Conservation (phyloP, 305 asterid species). For the Fraxinus angustifolia region DNA sequence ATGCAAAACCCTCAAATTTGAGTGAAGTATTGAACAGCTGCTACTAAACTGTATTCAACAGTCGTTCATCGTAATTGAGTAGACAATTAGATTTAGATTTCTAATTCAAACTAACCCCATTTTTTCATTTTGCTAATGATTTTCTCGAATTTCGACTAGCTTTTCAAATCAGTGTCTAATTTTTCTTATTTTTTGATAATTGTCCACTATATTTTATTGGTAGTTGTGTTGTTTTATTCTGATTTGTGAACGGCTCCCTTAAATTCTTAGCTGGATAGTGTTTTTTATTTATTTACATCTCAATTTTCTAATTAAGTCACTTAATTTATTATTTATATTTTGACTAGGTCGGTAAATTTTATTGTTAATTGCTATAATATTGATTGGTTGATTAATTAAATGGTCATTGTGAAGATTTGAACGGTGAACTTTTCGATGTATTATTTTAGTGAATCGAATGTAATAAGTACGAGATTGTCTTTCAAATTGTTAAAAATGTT, state of each 20-base stretch:
- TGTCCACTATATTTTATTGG: not conserved
- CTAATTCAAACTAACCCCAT: not conserved
- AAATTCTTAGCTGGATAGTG: not conserved
- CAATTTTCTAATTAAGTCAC: not conserved
- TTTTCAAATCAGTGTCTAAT: no score
- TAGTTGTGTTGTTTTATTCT: not conserved
- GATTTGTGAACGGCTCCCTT: not conserved
- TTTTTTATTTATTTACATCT: no score
- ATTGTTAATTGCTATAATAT: not conserved
- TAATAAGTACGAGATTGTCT: not conserved
- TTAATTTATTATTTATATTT: no score
- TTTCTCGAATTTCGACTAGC: not conserved
- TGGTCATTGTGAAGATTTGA: not conserved
- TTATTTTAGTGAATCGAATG: not conserved
- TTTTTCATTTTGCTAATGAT: no score
- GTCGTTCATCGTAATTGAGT: not conserved
- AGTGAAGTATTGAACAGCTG: not conserved
- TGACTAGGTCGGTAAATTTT: no score
- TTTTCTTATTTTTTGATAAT: no score
- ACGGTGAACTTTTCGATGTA: not conserved
- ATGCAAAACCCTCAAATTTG: not conserved
- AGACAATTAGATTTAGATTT: no score
- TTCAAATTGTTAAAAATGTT: not conserved
- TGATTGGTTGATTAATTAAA: not conserved
- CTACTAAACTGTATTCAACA: no score